Conservation (phyloP, 73 alveolate species). For the Symbiodinium natans region DNA sequence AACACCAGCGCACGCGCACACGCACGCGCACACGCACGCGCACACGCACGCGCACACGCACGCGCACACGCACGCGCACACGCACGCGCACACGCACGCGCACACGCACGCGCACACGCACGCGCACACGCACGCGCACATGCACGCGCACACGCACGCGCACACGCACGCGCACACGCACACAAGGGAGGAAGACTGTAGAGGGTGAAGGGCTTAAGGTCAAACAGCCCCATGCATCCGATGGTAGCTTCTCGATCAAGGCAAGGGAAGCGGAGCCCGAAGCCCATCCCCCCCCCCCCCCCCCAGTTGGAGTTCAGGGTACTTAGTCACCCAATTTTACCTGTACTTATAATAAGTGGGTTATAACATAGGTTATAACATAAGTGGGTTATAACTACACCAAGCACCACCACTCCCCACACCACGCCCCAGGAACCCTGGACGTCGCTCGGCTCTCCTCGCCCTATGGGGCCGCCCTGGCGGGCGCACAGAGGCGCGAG, state of each 20-base stretch:
- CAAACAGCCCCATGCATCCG: too few relatives aligned
- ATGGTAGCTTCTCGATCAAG: too few relatives aligned
- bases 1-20: neutral
- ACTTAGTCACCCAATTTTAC: too few relatives aligned
- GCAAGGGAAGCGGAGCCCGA: too few relatives aligned
- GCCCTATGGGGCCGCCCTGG: neutral
- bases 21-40: neutral
- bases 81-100: neutral
- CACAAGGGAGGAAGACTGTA: too few relatives aligned
- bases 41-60: neutral
- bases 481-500: neutral
- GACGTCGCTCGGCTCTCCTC: neutral
- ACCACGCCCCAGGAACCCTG: neutral
- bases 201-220: too few relatives aligned
- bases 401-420: too few relatives aligned
- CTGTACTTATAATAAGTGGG: too few relatives aligned
- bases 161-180: neutral
- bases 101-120: neutral
- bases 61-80: slow-evolving; percentile 1
- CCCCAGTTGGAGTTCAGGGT: too few relatives aligned
- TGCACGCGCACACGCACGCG: neutral
- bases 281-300: too few relatives aligned
- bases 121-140: slow-evolving; percentile 9
- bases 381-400: too few relatives aligned
- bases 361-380: too few relatives aligned